These are phyloP conservation scores for Colletotrichum abscissum DNA, from an alignment of 2,329 filamentous ascomycete species.

Conservation along the genomic window DNA sequence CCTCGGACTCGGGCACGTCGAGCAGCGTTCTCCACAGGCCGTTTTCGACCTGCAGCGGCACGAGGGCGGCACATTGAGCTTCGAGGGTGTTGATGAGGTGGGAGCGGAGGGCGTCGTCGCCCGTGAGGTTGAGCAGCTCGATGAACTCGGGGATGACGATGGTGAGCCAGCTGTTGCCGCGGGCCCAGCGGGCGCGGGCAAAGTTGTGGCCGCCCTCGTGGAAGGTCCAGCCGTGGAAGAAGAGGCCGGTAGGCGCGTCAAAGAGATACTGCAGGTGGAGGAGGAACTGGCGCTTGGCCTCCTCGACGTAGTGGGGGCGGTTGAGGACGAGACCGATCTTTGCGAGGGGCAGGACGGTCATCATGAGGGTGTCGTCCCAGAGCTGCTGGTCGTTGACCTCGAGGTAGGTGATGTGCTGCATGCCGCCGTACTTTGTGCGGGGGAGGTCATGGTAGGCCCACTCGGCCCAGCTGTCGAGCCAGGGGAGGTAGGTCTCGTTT, in stretches of 20 bases:
- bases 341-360: constrained; percentile 83
- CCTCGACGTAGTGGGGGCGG: constrained; percentile 78
- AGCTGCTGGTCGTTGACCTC: constrained; percentile 78
- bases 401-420: constrained; percentile 82
- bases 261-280: constrained; percentile 84
- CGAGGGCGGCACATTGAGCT: constrained; percentile 75
- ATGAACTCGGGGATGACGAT: constrained; percentile 88
- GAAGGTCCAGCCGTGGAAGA: constrained; percentile 87
- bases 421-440: constrained; percentile 76
- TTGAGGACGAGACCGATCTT: constrained; percentile 81
- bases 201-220: constrained; percentile 74
- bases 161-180: constrained; percentile 79
- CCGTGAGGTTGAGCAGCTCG: constrained; percentile 73
- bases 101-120: constrained; percentile 71
- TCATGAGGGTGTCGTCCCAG: constrained; percentile 91
- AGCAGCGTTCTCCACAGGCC: constrained; percentile 83
- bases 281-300: constrained; percentile 82
- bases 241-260: constrained; percentile 77
- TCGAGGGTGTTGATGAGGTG: constrained; percentile 72
- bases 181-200: constrained; percentile 66
- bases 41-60: constrained; percentile 66
- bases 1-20: constrained; percentile 72
- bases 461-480: constrained; percentile 84
- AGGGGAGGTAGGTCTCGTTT: constrained; percentile 77
- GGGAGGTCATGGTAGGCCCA: constrained; percentile 84